These are phyloP conservation scores for Ascochyta pisi DNA, from an alignment of 2,329 filamentous ascomycete species.

Conservation along the genomic window DNA sequence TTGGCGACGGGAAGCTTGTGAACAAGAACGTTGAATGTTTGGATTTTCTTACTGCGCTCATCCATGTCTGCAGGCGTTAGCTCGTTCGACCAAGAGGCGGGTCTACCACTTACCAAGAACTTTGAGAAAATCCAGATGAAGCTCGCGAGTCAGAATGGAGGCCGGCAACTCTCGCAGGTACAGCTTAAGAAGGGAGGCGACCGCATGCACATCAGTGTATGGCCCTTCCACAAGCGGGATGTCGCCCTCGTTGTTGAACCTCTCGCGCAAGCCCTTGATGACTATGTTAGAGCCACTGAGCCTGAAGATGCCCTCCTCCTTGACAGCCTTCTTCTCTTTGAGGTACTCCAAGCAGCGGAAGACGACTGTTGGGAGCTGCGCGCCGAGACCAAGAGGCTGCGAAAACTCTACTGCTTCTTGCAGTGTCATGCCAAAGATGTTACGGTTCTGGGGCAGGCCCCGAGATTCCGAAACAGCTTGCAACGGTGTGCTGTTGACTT, in stretches of 20 bases:
- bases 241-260: slow-evolving; percentile 93
- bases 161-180: slow-evolving; percentile 92
- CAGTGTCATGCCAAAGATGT: slow-evolving; percentile 83
- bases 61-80: slow-evolving; percentile 67
- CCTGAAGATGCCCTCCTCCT: slow-evolving; percentile 95
- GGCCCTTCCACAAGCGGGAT: slow-evolving; percentile 85
- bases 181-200: slow-evolving; percentile 91
- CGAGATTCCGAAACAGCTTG: slow-evolving; percentile 34
- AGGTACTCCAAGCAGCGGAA: slow-evolving; percentile 96
- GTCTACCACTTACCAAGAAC: slow-evolving; percentile 65
- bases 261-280: slow-evolving; percentile 87
- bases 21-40: slow-evolving; percentile 77
- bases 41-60: slow-evolving; percentile 77
- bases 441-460: slow-evolving; percentile 55
- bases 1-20: slow-evolving; percentile 82
- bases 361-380: slow-evolving; percentile 87
- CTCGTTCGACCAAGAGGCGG: too few species aligned
- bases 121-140: slow-evolving; percentile 86
- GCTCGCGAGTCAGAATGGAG: slow-evolving; percentile 87
- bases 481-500: slow-evolving; percentile 24
- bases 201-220: slow-evolving; percentile 94
- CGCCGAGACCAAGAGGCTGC: slow-evolving; percentile 72
- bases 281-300: slow-evolving; percentile 96
- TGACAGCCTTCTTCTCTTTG: slow-evolving; percentile 77
- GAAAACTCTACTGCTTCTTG: slow-evolving; percentile 86